A percentile compares a stretch with the other conserved stretches of the same genome.
phyloP scores from a whole-genome alignment of 257 asterid species.

The Penstemon davidsonii region DNA sequence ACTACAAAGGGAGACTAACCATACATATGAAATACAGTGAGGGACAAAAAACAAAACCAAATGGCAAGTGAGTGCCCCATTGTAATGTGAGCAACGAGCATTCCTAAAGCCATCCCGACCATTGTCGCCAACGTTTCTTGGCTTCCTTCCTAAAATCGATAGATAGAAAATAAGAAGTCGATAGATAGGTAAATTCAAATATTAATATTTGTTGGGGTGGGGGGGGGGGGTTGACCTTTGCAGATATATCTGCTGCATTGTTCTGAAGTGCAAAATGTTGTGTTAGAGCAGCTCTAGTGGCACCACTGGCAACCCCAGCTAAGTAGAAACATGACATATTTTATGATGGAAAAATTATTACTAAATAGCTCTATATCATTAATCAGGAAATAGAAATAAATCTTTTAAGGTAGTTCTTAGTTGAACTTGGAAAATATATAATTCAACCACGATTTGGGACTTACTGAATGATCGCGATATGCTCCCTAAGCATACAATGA shows the following conservation, averaged over 20 bases:
- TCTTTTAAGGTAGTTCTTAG: constrained; percentile 8
- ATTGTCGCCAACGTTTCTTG: constrained; percentile 97
- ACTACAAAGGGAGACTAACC: constrained; percentile 70
- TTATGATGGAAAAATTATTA: constrained; percentile 16
- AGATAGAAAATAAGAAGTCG: constrained; percentile 15
- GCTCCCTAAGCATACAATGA: constrained; percentile 92
- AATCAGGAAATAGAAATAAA: constrained; percentile 9
- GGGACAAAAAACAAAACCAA: constrained; percentile 89
- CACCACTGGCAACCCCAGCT: constrained; percentile 99
- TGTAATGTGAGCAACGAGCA: constrained; percentile 83
- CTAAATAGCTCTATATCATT: not conserved
- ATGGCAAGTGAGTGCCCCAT: constrained; percentile 73
- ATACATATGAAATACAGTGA: constrained; percentile 95
- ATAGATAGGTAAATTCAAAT: not conserved
- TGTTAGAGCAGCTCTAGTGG: constrained; percentile 97
- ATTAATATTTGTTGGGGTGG: not conserved
- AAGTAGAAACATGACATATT: constrained; percentile 30
- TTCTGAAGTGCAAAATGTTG: constrained; percentile 98
- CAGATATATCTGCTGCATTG: constrained; percentile 97
- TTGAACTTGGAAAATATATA: not conserved
- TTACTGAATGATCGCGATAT: constrained; percentile 97
- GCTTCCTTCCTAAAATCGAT: constrained; percentile 79
- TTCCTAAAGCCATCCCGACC: constrained; percentile 97
- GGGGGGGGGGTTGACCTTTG: constrained; percentile 54
- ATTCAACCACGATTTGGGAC: constrained; percentile 30